Base-by-base conservation (phyloP, 352 stramenopile genomes). In the Pythium aristosporum region DNA sequence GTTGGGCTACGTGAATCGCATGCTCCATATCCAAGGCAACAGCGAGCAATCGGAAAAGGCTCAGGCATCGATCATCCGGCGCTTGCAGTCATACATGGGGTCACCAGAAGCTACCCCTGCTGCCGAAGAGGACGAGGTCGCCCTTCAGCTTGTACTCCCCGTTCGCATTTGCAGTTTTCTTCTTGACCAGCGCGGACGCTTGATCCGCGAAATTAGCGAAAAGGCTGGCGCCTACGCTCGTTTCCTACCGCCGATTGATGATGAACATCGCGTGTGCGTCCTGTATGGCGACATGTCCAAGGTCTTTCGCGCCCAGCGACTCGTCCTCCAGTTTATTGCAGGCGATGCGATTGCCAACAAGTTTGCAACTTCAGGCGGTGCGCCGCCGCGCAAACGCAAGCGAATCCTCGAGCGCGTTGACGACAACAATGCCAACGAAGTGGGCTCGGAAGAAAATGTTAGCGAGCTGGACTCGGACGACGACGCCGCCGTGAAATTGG, bases 291-390 rank as follows among this genome's bases (percentile, higher is more conserved):
- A 87, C 9, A 76, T 82, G 67, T 30, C 56, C 18, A 69, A 67
- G 23, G 79, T 87, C 7, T 68, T 91, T 54, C 72, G 72, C 9
- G 82, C 80, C 1, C 60, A 89, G 58, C 72, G 79, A 30, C 67
- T 91, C 5, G 61, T 91, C 13, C 68, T 91, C 37, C 77, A 85
- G 42, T 68, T 87, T 41, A 63, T 88, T n/a, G 80, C 82, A 23
- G 75, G 76, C 23, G 82, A 89, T 46, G 68, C 59, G 2, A 83
- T 85, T 37, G 78, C 75, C 15, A 82, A 68, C 47, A 85, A 87
- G 36, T 68, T 47, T 4, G n/a, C 53, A 58, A 25, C 57, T 28
- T 28, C 62, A 32, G 44, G 52, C 20, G 56, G 69, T 44, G 39
- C 47, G 23, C 61, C 50, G 42, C 64, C 65, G 28, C 62, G 76